Percentiles rank a stretch among this genome's conserved stretches.
phyloP scores from a whole-genome alignment of 2,329 filamentous ascomycete genomes.

The Verticillium klebahnii region DNA sequence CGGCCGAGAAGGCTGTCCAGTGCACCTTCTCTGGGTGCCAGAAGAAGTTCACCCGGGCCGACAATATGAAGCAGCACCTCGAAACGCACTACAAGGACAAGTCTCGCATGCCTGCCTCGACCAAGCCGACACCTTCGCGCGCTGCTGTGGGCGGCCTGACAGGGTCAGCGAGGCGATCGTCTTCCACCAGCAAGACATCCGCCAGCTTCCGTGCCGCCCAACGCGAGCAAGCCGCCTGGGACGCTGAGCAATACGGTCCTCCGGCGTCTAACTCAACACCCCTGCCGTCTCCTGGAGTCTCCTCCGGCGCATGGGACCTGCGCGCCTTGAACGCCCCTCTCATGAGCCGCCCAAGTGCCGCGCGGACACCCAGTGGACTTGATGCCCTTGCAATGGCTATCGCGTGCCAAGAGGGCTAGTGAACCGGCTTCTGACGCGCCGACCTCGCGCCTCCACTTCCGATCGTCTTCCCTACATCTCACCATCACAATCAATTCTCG shows the following conservation, averaged over 20 bases:
- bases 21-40: constrained; percentile 65
- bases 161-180: constrained; percentile 23
- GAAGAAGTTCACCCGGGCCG: constrained; percentile 76
- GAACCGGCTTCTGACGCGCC: not conserved
- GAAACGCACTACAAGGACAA: constrained; percentile 70
- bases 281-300: constrained; percentile 29
- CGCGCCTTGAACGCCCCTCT: constrained; percentile 38
- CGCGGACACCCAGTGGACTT: constrained; percentile 45
- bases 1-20: constrained; percentile 70
- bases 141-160: constrained; percentile 16
- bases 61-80: constrained; percentile 86
- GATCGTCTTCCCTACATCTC: not conserved
- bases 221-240: constrained; percentile 32
- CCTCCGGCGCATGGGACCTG: constrained; percentile 40
- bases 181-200: constrained; percentile 24
- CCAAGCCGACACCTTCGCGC: constrained; percentile 18
- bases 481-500: not conserved
- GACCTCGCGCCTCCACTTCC: no score
- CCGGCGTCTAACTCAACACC: constrained; percentile 21
- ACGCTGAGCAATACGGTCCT: constrained; percentile 33
- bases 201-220: constrained; percentile 20
- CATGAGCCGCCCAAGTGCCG: constrained; percentile 36
- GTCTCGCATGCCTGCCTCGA: constrained; percentile 34
- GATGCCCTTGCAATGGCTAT: constrained; percentile 52
- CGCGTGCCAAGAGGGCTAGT: constrained; percentile 41